Evolutionary conservation across 176 grass and related monocot genomes (phyloP).

Genomic region (Cymbopogon citratus): DNA sequence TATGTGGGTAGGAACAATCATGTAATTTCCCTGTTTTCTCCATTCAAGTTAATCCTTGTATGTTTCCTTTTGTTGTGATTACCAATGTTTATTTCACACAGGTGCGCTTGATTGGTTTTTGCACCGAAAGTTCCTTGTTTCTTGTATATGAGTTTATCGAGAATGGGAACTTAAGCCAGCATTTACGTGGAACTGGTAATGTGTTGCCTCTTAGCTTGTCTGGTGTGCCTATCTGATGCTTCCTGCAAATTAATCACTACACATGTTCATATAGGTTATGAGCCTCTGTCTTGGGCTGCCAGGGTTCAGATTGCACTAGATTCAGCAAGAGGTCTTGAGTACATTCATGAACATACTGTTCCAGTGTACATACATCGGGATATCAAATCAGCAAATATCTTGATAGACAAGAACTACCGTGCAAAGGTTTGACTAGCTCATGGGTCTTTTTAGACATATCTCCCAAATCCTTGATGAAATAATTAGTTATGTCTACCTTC

Average conservation of each 20-base stretch:
- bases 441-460: not conserved
- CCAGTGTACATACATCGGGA: constrained; percentile 95
- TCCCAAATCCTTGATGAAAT: not conserved
- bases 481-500: constrained; percentile 18
- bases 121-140: constrained; percentile 77
- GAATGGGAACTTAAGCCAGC: constrained; percentile 89
- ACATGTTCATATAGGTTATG: constrained; percentile 41
- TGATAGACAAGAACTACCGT: constrained; percentile 87
- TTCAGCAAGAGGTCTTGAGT: constrained; percentile 95
- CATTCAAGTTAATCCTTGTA: not conserved
- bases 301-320: constrained; percentile 93
- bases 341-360: constrained; percentile 96
- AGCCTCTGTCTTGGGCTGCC: constrained; percentile 66
- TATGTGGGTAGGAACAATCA: not conserved
- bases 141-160: constrained; percentile 93
- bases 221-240: constrained; percentile 12
- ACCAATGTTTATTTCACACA: constrained; percentile 23
- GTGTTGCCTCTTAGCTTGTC: not conserved
- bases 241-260: constrained; percentile 28
- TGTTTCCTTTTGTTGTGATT: not conserved
- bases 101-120: constrained; percentile 95
- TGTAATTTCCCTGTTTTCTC: not conserved
- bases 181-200: constrained; percentile 76
- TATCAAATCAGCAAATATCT: constrained; percentile 96
- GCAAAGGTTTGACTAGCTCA: constrained; percentile 61